Evolutionary conservation across 257 asterid species (phyloP), one percentile per base, ranked within the genome.

Genomic region (Voacanga thouarsii): DNA sequence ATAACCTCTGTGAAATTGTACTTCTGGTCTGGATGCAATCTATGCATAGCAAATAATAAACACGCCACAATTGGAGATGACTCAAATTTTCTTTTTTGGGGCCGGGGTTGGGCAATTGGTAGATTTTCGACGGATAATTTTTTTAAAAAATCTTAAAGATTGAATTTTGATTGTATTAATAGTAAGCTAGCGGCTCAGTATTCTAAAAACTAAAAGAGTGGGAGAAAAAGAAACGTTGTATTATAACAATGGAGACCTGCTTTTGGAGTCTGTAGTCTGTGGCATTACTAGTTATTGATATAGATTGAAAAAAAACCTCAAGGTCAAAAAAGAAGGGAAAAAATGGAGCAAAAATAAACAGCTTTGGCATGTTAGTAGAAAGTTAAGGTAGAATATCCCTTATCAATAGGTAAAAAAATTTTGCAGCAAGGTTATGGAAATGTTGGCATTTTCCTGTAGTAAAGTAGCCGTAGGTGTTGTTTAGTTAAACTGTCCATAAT

Each of bases 71-170:
- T 21, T 11, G 1, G 19, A 49, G 39, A 71, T 15, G 6, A 59
- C 72, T 61, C 49, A 63, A 75, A 51, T 24, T 77, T 77, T 41
- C n/a, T 66, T 61, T 61, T 63, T 63, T 15, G 10, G 10, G 37
- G 37, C 37, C 37, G 37, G 37, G 37, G 37, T 33, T 33, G 37
- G 37, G 37, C 37, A 33, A 33, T 33, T 33, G 37, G 37, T 2
- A 2, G 37, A 33, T 33, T 33, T 33, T 33, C 37, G 37, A 33
- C 1, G 37, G 2, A 33, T 33, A 33, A 33, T 33, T n/a, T n/a
- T n/a, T n/a, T n/a, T 33, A 33, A 33, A 33, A 33, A 33, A 33
- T 33, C 37, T 33, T 33, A 33, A 33, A 33, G 37, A 33, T 33
- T 33, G 19, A 18, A 5, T 19, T 19, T 19, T 6, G 26, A 55